phyloP scores from a whole-genome alignment of 75 land plant genomes.

The Pinus taeda region DNA sequence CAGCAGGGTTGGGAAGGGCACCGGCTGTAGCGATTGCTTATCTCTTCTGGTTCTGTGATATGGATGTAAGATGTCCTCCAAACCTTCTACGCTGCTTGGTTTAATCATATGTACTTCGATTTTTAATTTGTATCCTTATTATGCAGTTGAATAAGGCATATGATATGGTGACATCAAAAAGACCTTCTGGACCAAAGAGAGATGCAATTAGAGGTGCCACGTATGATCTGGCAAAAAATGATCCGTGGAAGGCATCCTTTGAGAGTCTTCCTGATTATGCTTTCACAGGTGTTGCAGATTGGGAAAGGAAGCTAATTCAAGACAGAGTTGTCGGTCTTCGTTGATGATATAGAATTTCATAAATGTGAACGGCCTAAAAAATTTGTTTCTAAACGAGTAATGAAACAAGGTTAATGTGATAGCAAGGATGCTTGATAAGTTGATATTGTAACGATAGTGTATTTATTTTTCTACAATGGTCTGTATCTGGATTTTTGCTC shows the following conservation, averaged over 20 bases:
- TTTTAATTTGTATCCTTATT: not conserved
- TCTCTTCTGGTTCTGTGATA: constrained; percentile 79
- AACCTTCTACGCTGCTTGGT: not conserved
- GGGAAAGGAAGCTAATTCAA: constrained; percentile 81
- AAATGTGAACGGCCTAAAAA: not conserved
- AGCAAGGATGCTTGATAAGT: no score
- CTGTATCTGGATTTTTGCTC: no score
- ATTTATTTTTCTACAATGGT: no score
- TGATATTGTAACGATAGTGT: no score
- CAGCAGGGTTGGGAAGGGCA: constrained; percentile 88
- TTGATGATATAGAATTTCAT: constrained; percentile 11
- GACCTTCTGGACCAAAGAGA: constrained; percentile 88
- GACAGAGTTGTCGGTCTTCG: constrained; percentile 61
- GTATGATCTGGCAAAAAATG: constrained; percentile 79
- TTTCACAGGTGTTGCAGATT: constrained; percentile 55
- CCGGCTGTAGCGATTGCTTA: constrained; percentile 92
- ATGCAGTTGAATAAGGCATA: constrained; percentile 71
- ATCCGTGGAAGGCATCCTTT: constrained; percentile 69
- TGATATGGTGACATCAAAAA: constrained; percentile 58
- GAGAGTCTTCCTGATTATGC: constrained; percentile 78
- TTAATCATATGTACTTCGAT: not conserved
- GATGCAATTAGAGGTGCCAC: constrained; percentile 84
- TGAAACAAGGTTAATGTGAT: no score
- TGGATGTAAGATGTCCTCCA: constrained; percentile 63
- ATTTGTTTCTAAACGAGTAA: no score